Evolutionary conservation across 1,284 basidiomycete species (phyloP).

Genomic region (Chalciporus sp.): DNA sequence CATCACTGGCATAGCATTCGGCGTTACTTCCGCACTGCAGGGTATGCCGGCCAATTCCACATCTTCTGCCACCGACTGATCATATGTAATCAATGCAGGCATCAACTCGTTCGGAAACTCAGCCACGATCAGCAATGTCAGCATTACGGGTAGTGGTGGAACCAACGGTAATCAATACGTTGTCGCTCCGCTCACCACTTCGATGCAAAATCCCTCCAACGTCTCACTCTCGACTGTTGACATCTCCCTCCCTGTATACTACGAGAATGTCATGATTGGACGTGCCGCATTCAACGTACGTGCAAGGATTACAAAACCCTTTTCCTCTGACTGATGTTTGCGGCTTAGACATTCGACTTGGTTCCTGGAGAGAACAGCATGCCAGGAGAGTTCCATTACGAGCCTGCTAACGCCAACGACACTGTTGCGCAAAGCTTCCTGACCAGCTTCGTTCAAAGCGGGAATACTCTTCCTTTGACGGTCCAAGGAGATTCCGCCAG

Average conservation of each 20-base stretch:
- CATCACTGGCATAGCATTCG: constrained; percentile 66
- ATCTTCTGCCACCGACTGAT: not conserved
- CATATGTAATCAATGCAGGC: constrained; percentile 32
- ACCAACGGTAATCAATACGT: constrained; percentile 57
- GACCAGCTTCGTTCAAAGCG: constrained; percentile 55
- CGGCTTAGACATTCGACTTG: constrained; percentile 53
- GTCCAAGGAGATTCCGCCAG: constrained; percentile 63
- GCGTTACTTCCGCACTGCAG: constrained; percentile 56
- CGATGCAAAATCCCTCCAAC: constrained; percentile 68
- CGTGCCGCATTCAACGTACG: constrained; percentile 61
- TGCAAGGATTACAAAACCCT: constrained; percentile 2
- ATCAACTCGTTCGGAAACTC: constrained; percentile 56
- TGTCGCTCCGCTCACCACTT: constrained; percentile 53
- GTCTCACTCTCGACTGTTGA: constrained; percentile 64
- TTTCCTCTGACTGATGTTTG: not conserved
- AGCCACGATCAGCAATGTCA: constrained; percentile 54
- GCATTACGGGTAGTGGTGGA: constrained; percentile 63
- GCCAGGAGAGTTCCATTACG: constrained; percentile 67
- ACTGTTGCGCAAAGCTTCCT: constrained; percentile 61
- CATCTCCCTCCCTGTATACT: constrained; percentile 62
- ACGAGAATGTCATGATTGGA: constrained; percentile 56
- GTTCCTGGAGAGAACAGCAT: constrained; percentile 60
- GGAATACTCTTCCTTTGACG: constrained; percentile 47
- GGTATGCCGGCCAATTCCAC: constrained; percentile 36
- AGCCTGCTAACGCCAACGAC: constrained; percentile 65